Evolutionary conservation across 2,329 filamentous ascomycete species (phyloP).

Genomic region (Pezicula radicicola): DNA sequence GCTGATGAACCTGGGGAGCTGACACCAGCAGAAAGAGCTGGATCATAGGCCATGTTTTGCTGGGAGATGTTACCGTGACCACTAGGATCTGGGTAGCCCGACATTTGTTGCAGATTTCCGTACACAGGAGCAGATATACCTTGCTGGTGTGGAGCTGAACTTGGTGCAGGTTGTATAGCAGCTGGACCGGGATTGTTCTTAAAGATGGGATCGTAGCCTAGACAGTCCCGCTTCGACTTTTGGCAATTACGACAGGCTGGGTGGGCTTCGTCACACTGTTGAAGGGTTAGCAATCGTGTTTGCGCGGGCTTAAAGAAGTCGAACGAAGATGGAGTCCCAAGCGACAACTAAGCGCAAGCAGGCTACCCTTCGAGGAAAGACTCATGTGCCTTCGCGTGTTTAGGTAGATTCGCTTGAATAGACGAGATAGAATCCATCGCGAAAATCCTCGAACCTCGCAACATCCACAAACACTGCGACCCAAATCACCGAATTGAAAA

Average conservation of each 20-base stretch:
- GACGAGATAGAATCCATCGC: constrained; percentile 30
- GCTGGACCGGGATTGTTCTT: constrained; percentile 66
- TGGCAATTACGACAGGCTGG: constrained; percentile 88
- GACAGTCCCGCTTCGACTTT: constrained; percentile 83
- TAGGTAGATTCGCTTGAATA: constrained; percentile 33
- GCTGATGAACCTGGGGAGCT: constrained; percentile 39
- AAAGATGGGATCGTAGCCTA: constrained; percentile 86
- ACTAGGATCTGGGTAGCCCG: constrained; percentile 32
- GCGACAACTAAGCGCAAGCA: constrained; percentile 17
- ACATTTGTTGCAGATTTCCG: constrained; percentile 42
- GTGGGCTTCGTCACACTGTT: constrained; percentile 92
- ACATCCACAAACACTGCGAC: constrained; percentile 14
- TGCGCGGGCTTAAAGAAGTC: neutral
- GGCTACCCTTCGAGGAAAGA: neutral
- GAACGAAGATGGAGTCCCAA: constrained; percentile 14
- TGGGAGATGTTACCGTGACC: neutral
- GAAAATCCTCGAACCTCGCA: constrained; percentile 24
- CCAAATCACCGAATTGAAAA: constrained; percentile 15
- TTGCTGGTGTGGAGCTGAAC: constrained; percentile 28
- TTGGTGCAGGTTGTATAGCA: constrained; percentile 69
- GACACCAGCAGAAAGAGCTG: constrained; percentile 33
- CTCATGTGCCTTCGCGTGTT: constrained; percentile 32
- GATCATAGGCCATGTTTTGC: constrained; percentile 25
- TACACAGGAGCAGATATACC: constrained; percentile 35
- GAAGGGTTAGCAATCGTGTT: constrained; percentile 15